These are phyloP conservation scores for Aspergillus sclerotioniger DNA, from an alignment of 495 filamentous ascomycete species.

Conservation along the genomic window DNA sequence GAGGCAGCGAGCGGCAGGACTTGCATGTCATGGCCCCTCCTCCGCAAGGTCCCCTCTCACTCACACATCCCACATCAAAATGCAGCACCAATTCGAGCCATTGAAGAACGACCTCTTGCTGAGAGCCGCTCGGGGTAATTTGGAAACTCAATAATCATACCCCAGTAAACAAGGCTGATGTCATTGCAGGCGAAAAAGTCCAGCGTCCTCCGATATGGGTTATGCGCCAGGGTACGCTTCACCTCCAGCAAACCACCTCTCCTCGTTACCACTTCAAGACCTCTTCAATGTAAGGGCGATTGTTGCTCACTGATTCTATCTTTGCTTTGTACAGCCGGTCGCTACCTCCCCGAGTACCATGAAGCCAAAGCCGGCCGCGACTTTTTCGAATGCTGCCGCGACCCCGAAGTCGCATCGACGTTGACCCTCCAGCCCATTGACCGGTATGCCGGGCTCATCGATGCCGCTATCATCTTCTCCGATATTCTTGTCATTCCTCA, in stretches of 20 bases:
- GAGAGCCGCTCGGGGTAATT: slow-evolving; percentile 79
- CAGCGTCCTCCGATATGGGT: slow-evolving; percentile 95
- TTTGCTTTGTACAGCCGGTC: slow-evolving; percentile 62
- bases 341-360: slow-evolving; percentile 98
- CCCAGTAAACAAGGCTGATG: slow-evolving; percentile 22
- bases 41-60: slow-evolving; percentile 21
- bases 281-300: not conserved
- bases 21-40: slow-evolving; percentile 26
- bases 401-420: slow-evolving; percentile 86
- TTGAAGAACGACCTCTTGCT: slow-evolving; percentile 89
- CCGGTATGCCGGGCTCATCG: slow-evolving; percentile 82
- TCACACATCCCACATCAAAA: slow-evolving; percentile 35
- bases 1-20: slow-evolving; percentile 20
- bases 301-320: slow-evolving; percentile 9
- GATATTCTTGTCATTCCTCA: slow-evolving; percentile 98
- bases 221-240: slow-evolving; percentile 85
- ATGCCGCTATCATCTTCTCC: slow-evolving; percentile 98
- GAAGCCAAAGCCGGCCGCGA: slow-evolving; percentile 83
- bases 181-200: slow-evolving; percentile 72
- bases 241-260: slow-evolving; percentile 3
- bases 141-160: not conserved
- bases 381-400: slow-evolving; percentile 96
- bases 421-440: slow-evolving; percentile 93
- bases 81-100: slow-evolving; percentile 68
- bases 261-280: slow-evolving; percentile 8